Conservation (phyloP, 306 rosid genomes). For the Datisca glomerata region DNA sequence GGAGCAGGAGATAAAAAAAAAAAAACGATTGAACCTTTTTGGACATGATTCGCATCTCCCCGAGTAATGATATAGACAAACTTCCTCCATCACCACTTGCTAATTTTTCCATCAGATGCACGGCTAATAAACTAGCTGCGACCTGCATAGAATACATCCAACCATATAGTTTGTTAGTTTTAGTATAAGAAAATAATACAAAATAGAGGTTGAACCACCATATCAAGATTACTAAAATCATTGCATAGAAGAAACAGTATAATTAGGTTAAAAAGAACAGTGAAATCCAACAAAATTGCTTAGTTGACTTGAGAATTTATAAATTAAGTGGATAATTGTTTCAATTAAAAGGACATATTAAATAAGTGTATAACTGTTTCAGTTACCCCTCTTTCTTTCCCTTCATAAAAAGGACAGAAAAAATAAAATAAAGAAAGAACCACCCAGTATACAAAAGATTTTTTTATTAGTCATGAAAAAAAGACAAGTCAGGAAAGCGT, state of each 20-base stretch:
- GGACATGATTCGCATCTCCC: constrained; percentile 44
- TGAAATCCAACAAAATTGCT: not conserved
- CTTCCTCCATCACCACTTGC: constrained; percentile 50
- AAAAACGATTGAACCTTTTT: constrained; percentile 35
- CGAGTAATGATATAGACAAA: constrained; percentile 59
- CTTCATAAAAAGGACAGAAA: not conserved
- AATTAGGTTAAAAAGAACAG: no score
- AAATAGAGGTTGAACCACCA: no score
- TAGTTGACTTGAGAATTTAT: not conserved
- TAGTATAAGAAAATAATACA: not conserved
- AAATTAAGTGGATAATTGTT: not conserved
- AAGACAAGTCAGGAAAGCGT: no score
- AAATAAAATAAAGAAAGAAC: not conserved
- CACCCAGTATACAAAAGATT: not conserved
- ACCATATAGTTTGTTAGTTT: no score
- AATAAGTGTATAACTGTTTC: not conserved
- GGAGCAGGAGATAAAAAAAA: not conserved
- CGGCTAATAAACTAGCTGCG: constrained; percentile 55
- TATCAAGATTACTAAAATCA: no score
- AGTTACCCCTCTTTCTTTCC: not conserved
- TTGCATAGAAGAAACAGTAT: no score
- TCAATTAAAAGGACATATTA: not conserved
- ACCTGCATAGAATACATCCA: constrained; percentile 42
- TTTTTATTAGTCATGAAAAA: no score
- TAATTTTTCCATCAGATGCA: constrained; percentile 65